Conservation (phyloP, 2,329 filamentous ascomycete genomes). For the Ophiostoma populinum region DNA sequence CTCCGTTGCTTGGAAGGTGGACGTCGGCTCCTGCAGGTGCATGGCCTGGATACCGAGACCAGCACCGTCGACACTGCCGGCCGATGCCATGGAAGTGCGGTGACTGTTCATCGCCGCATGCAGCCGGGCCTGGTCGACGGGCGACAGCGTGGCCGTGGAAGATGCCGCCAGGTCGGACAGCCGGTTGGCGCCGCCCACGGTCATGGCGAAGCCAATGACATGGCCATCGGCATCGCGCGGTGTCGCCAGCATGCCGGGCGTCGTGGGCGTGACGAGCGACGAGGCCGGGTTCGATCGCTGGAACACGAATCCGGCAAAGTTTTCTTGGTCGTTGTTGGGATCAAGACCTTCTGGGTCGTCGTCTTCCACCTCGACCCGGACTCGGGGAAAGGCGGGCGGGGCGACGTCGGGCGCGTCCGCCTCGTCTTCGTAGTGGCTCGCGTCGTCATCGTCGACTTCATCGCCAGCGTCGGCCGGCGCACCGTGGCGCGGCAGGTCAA, state of each 20-base stretch:
- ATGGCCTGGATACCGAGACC: constrained; percentile 28
- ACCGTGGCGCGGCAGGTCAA: too few species aligned
- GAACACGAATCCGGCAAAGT: constrained; percentile 43
- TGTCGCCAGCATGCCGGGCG: constrained; percentile 28
- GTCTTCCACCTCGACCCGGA: constrained; percentile 10
- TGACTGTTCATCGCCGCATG: not conserved
- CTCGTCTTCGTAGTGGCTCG: not conserved
- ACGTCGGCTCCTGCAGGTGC: not conserved
- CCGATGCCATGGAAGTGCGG: not conserved
- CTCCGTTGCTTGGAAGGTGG: not conserved
- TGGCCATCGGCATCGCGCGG: constrained; percentile 38
- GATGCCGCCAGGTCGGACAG: constrained; percentile 14
- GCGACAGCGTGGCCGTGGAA: constrained; percentile 9
- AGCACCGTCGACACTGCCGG: constrained; percentile 12
- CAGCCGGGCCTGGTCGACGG: constrained; percentile 2
- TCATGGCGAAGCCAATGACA: constrained; percentile 38
- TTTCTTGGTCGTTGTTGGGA: constrained; percentile 39
- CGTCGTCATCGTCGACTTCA: not conserved
- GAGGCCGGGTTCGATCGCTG: constrained; percentile 36
- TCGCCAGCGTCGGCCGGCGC: constrained; percentile 32
- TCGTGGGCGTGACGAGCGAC: constrained; percentile 31
- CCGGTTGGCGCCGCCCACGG: constrained; percentile 29
- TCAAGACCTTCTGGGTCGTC: constrained; percentile 21
- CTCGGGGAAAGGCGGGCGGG: too few species aligned
- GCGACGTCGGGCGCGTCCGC: constrained; percentile 4